phyloP scores from a whole-genome alignment of 768 basidiomycete species.

The Termitomyces sp. region DNA sequence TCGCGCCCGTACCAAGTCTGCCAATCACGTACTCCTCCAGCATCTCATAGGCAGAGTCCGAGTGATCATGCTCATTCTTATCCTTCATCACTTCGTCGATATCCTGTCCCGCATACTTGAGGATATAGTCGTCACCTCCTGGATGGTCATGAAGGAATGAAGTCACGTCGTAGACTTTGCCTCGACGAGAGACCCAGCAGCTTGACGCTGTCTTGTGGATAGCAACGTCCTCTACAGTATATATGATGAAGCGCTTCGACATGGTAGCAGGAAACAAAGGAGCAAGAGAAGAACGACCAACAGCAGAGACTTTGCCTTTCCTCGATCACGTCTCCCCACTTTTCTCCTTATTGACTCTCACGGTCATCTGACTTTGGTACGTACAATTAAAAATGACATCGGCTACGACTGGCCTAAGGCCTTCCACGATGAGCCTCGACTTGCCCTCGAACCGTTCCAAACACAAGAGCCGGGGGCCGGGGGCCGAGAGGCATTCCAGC shows the following conservation, averaged over 20 bases:
- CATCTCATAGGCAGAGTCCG: constrained; percentile 89
- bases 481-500: no score
- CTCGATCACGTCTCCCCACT: constrained; percentile 9
- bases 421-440: no score
- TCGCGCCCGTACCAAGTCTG: constrained; percentile 70
- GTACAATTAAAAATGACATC: no score
- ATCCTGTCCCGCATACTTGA: constrained; percentile 81
- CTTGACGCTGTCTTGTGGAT: constrained; percentile 54
- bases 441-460: no score
- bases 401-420: no score
- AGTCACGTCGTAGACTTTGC: constrained; percentile 90
- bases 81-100: constrained; percentile 81
- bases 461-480: no score
- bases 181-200: constrained; percentile 80
- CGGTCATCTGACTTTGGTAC: constrained; percentile 14
- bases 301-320: not conserved
- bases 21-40: constrained; percentile 86
- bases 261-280: constrained; percentile 30
- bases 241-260: constrained; percentile 71
- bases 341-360: constrained; percentile 9
- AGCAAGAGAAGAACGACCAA: not conserved
- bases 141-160: constrained; percentile 85
- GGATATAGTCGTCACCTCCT: constrained; percentile 89
- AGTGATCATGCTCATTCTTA: constrained; percentile 79
- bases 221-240: constrained; percentile 70